Evolutionary conservation across 257 asterid genomes (phyloP), one percentile per base, ranked within the genome.

Genomic region (Fraxinus excelsior): DNA sequence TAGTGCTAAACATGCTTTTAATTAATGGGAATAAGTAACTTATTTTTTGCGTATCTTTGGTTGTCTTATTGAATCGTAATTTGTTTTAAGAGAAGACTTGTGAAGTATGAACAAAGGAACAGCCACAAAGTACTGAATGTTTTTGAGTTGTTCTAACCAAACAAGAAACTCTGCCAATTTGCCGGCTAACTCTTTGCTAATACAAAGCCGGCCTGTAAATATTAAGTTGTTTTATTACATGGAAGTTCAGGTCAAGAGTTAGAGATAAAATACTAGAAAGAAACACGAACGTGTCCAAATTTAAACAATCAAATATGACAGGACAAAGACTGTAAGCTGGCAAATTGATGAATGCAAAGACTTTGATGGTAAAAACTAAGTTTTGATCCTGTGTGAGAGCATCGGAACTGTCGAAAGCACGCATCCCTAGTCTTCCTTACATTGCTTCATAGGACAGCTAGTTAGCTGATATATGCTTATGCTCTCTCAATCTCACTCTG

Each of bases 151-250:
- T 37, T 32, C 7, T 23, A 70, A 72, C 38, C 49, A 9, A 56
- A 26, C 26, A 37, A 23, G 69, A 4, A 72, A 0, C 19, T 10
- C 49, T 3, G 58, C 71, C 69, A 9, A 37, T 72, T 23, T 34
- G 82, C 88, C 79, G 80, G 85, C 79, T 79, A 34, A 58, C 72
- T 4, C 21, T 28, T 26, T 71, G 28, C 32, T 31, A 67, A 13
- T 49, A n/a, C 1, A 38, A 25, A 42, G 78, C 78, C 80, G 86
- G 84, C 88, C 82, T 56, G 53, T 70, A 25, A 37, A 35, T 37
- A 19, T 46, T 53, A 5, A 67, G 10, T 32, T 28, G 25, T 56
- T 46, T 53, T 25, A 60, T 53, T 37, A 74, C 78, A 67, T 40
- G 68, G 21, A 11, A 58, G 7, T 68, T 32, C 6, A 13, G 51